A percentile compares a stretch with the other conserved stretches of the same genome.
phyloP scores from a whole-genome alignment of 805 yeast genomes.

The Wickerhamomyces alni region DNA sequence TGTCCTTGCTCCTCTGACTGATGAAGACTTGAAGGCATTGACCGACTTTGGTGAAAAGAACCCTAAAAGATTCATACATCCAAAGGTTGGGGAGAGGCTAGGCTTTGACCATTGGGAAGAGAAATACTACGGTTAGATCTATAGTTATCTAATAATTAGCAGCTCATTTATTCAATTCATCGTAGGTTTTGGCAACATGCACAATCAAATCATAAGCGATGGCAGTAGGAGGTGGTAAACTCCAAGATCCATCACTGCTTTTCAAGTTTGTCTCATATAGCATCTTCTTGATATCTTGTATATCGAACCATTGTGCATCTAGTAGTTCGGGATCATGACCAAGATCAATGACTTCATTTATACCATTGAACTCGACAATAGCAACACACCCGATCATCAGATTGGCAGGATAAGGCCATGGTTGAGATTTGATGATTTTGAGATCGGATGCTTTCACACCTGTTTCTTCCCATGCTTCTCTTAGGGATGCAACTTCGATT shows the following conservation, averaged over 20 bases:
- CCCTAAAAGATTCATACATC: slow-evolving; percentile 26
- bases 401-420: slow-evolving; percentile 97
- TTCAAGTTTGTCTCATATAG: slow-evolving; percentile 6
- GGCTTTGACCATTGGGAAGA: slow-evolving; percentile 8
- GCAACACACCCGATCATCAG: slow-evolving; percentile 92
- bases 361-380: slow-evolving; percentile 62
- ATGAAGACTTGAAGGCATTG: slow-evolving; percentile 33
- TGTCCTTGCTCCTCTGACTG: slow-evolving; percentile 29
- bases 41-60: slow-evolving; percentile 24
- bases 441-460: slow-evolving; percentile 65
- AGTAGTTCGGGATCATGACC: slow-evolving; percentile 81
- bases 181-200: slow-evolving; percentile 14
- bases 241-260: slow-evolving; percentile 15
- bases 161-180: slow-evolving; percentile 1
- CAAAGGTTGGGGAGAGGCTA: slow-evolving; percentile 5
- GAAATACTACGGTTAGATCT: neutral
- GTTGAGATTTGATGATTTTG: slow-evolving; percentile 68
- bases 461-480: slow-evolving; percentile 96
- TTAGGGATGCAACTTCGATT: slow-evolving; percentile 75
- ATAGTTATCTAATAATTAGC: neutral
- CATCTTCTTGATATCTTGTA: slow-evolving; percentile 37
- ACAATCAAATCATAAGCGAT: slow-evolving; percentile 23
- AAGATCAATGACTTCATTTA: slow-evolving; percentile 57
- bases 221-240: slow-evolving; percentile 21
- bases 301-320: slow-evolving; percentile 83